Evolutionary conservation across 306 rosid species (phyloP).

Genomic region (Delonix regia): DNA sequence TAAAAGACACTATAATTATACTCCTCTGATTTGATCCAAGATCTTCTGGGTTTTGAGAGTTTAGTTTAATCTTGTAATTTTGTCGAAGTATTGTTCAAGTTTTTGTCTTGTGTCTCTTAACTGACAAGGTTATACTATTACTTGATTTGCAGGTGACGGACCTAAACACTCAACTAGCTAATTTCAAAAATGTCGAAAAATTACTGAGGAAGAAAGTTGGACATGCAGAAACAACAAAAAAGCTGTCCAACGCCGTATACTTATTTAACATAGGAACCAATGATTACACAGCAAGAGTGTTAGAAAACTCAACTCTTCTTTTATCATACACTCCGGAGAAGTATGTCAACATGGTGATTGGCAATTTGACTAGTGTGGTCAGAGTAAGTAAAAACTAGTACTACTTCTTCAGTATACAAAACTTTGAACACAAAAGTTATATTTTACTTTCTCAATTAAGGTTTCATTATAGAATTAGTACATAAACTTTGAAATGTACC

Average conservation of each 20-base stretch:
- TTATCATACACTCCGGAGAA: slow-evolving; percentile 34
- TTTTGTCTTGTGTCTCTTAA: too few species aligned
- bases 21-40: not conserved
- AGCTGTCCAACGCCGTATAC: slow-evolving; percentile 51
- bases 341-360: slow-evolving; percentile 50
- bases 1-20: not conserved
- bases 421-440: too few species aligned
- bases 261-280: slow-evolving; percentile 60
- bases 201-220: slow-evolving; percentile 44
- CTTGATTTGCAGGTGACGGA: slow-evolving; percentile 50
- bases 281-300: slow-evolving; percentile 49
- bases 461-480: too few species aligned
- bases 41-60: too few species aligned
- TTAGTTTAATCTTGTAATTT: too few species aligned
- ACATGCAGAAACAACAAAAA: slow-evolving; percentile 36
- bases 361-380: slow-evolving; percentile 51
- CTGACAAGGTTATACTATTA: not conserved
- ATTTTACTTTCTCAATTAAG: too few species aligned
- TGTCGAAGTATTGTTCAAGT: too few species aligned
- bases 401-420: not conserved
- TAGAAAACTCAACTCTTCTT: slow-evolving; percentile 44
- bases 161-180: slow-evolving; percentile 48
- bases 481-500: too few species aligned
- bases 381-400: slow-evolving; percentile 37
- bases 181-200: slow-evolving; percentile 42